Base-by-base conservation (phyloP, 2,329 filamentous ascomycete genomes). In the Clathrospora elynae region DNA sequence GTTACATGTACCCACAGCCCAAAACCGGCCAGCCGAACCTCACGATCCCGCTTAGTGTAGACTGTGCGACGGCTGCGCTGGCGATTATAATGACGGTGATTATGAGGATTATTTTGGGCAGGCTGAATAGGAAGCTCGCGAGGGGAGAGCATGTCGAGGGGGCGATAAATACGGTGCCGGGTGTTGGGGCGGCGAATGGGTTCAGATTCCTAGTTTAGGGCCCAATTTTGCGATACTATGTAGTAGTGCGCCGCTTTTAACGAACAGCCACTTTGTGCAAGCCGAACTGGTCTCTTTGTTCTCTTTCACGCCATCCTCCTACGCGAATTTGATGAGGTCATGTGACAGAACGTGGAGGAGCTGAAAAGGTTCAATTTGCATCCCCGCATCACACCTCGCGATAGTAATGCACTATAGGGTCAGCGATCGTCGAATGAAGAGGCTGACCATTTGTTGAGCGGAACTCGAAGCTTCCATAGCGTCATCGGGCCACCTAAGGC, bases 41-140 rank as follows among this genome's bases (percentile, higher is more conserved):
- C 69, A 75, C 80, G 4, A 71, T 81, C 11, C 84, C 86, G 3
- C 84, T 90, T 71, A 75, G 76, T 5, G 84, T 88, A 35, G 87
- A 88, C 66, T 86, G 83, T 55, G 77, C 75, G 1, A 87, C 83
- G 12, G 78, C 81, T 0, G 77, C 82, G 14, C 62, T 89, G 30
- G 81, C 85, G 1, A 84, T 90, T 30, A 55, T 81, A 17, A 78
- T 82, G 45, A 85, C 86, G 0, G 80, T 80, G 0, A 66, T 82
- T 2, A 72, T 90, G 55, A 73, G 85, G 7, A 73, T 83, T 23
- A 80, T 88, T 25, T 74, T 91, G 17, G 76, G 78, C 10, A 73
- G 79, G 29, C 62, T 89, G 57, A 91, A 90, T 60, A 83, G 78
- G 73, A 87, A 83, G 67, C 73, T 90, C 2, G 86, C 88, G 32